These are phyloP conservation scores for Ganoderma multipileum DNA, from an alignment of 1,284 basidiomycete species.

Conservation along the genomic window DNA sequence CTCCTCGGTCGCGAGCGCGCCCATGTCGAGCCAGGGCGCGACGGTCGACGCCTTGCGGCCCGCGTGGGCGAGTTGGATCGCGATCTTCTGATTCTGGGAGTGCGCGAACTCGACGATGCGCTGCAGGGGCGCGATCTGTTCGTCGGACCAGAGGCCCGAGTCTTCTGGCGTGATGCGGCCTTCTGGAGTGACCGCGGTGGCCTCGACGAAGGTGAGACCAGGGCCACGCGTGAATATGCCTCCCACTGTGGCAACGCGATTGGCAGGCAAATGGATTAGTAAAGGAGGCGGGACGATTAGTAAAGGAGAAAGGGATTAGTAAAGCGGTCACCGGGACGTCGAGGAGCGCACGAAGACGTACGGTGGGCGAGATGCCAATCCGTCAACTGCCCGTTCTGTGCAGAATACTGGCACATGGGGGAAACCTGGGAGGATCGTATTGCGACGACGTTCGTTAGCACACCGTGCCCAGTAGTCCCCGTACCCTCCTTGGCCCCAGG, in stretches of 20 bases:
- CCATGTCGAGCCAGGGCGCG: constrained; percentile 63
- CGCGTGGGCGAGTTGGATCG: constrained; percentile 81
- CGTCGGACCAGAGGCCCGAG: constrained; percentile 75
- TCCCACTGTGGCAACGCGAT: constrained; percentile 36
- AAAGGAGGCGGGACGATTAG: neutral
- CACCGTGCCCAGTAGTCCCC: neutral
- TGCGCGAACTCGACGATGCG: constrained; percentile 75
- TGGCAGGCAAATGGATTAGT: neutral
- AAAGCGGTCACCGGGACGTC: neutral
- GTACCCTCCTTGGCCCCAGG: neutral
- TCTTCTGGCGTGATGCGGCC: constrained; percentile 80
- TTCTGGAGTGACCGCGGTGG: constrained; percentile 77
- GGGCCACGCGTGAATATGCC: constrained; percentile 56
- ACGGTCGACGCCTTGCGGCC: constrained; percentile 76
- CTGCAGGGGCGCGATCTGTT: constrained; percentile 69
- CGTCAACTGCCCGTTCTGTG: constrained; percentile 69
- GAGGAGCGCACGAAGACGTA: constrained; percentile 37
- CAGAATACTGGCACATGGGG: constrained; percentile 79
- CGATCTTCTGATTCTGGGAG: constrained; percentile 67
- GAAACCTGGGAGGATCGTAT: constrained; percentile 44
- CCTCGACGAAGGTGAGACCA: constrained; percentile 69
- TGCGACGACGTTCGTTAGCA: neutral
- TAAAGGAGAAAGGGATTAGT: neutral
- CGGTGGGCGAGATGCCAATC: constrained; percentile 82
- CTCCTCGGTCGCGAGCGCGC: constrained; percentile 44